phyloP scores from a whole-genome alignment of 495 filamentous ascomycete species.

The Podospora pseudoanserina region DNA sequence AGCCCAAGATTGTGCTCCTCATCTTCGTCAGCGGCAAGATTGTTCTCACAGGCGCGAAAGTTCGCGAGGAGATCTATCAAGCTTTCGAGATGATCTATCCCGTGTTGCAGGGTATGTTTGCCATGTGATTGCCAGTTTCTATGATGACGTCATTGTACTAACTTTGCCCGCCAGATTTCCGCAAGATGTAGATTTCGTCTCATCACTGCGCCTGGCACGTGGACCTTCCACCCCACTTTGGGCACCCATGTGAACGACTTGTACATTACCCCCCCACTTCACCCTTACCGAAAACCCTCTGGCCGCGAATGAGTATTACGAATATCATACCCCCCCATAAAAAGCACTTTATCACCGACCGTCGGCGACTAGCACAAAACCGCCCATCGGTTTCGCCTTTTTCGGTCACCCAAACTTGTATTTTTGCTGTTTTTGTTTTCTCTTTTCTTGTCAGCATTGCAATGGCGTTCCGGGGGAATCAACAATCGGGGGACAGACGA shows the following conservation, averaged over 20 bases:
- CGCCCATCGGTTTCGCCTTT: slow-evolving; percentile 8
- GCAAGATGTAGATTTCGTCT: slow-evolving; percentile 42
- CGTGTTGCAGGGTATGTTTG: slow-evolving; percentile 74
- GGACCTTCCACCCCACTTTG: not conserved
- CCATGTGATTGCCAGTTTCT: slow-evolving; percentile 25
- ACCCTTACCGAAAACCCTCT: slow-evolving; percentile 41
- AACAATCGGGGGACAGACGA: not conserved
- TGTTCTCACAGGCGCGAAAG: slow-evolving; percentile 95
- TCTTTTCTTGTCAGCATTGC: slow-evolving; percentile 46
- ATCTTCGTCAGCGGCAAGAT: slow-evolving; percentile 99
- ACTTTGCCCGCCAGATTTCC: slow-evolving; percentile 40
- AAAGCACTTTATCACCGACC: slow-evolving; percentile 11
- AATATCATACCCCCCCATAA: slow-evolving; percentile 31
- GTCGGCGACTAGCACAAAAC: slow-evolving; percentile 10
- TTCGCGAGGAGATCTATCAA: slow-evolving; percentile 97
- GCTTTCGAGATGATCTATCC: slow-evolving; percentile 99
- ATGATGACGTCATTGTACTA: slow-evolving; percentile 8
- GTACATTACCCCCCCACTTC: slow-evolving; percentile 14
- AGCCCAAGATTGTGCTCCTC: slow-evolving; percentile 97
- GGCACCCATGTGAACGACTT: slow-evolving; percentile 4
- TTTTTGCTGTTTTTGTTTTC: slow-evolving; percentile 22
- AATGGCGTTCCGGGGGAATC: slow-evolving; percentile 42
- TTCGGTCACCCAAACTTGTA: slow-evolving; percentile 29
- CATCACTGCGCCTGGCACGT: slow-evolving; percentile 11
- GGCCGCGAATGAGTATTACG: slow-evolving; percentile 48